A percentile compares a stretch with the other conserved stretches of the same genome.
phyloP scores from a whole-genome alignment of 1,284 basidiomycete genomes.

The Gymnopus androsaceus region DNA sequence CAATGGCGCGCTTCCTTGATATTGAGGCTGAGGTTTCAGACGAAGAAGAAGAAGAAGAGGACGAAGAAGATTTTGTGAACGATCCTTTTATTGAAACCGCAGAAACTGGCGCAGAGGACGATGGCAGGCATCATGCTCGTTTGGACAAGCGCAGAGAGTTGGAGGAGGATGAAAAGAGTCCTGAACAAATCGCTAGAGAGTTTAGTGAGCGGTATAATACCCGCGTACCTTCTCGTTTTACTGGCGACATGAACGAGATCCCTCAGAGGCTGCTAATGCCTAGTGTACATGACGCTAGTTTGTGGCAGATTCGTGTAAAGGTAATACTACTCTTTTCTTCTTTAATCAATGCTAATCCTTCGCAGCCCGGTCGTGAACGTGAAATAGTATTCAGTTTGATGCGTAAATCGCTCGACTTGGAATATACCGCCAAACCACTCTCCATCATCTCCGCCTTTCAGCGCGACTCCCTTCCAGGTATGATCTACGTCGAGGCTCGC shows the following conservation, averaged over 20 bases:
- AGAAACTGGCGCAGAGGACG: conserved; percentile 75
- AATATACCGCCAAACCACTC: conserved; percentile 76
- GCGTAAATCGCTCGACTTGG: conserved; percentile 85
- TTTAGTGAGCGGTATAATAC: conserved; percentile 81
- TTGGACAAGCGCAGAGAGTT: conserved; percentile 73
- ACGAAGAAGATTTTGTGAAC: conserved; percentile 37
- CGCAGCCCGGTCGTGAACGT: conserved; percentile 85
- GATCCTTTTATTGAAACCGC: conserved; percentile 91
- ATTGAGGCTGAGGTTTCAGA: conserved; percentile 93
- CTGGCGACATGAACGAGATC: conserved; percentile 90
- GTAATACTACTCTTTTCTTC: too few relatives aligned
- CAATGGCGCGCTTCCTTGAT: conserved; percentile 87
- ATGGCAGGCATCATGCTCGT: conserved; percentile 76
- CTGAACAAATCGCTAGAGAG: conserved; percentile 85
- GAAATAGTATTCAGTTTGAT: conserved; percentile 94
- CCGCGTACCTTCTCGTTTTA: conserved; percentile 70
- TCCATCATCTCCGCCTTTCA: conserved; percentile 92
- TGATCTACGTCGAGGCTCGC: conserved; percentile 95
- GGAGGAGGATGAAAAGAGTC: conserved; percentile 76
- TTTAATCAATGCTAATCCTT: conserved; percentile 11
- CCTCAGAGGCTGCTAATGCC: conserved; percentile 98
- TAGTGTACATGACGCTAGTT: conserved; percentile 90
- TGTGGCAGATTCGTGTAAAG: conserved; percentile 96
- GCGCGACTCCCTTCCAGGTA: conserved; percentile 91
- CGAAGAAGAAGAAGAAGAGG: conserved; percentile 94